A percentile compares a stretch with the other conserved stretches of the same genome.
phyloP scores from a whole-genome alignment of 805 yeast species.

The Candida bentonensis region DNA sequence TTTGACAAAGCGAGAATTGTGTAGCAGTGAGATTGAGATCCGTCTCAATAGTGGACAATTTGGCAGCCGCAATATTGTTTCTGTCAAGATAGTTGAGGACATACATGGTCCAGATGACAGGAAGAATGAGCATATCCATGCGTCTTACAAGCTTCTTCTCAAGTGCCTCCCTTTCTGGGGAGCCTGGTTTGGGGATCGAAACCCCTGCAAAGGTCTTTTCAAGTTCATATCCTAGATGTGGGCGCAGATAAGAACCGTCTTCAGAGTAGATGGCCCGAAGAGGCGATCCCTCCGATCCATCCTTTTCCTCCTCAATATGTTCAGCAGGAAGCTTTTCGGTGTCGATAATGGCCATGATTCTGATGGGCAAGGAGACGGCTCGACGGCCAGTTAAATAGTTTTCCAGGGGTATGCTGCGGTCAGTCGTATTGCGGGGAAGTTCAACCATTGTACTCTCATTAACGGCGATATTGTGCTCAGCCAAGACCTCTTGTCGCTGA shows the following conservation, averaged over 20 bases:
- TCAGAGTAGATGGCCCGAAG: background rate
- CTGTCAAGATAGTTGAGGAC: slow-evolving; percentile 32
- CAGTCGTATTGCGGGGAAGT: too few species aligned
- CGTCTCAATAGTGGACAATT: slow-evolving; percentile 28
- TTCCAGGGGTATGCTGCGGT: too few species aligned
- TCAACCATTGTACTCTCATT: too few species aligned
- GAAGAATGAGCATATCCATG: slow-evolving; percentile 31
- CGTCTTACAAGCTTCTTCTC: slow-evolving; percentile 22
- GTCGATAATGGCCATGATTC: background rate
- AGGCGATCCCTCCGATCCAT: background rate
- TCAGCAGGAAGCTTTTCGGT: background rate
- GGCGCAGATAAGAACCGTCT: background rate
- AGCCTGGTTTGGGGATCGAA: slow-evolving; percentile 7
- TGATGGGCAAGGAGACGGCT: too few species aligned
- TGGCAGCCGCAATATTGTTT: slow-evolving; percentile 34
- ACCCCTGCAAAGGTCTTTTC: slow-evolving; percentile 7
- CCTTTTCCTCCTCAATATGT: background rate
- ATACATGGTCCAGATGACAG: slow-evolving; percentile 30
- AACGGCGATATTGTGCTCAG: too few species aligned
- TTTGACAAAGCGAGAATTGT: slow-evolving; percentile 30
- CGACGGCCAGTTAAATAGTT: too few species aligned
- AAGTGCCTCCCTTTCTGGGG: slow-evolving; percentile 22
- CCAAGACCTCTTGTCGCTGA: too few species aligned
- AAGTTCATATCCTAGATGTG: background rate
- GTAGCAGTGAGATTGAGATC: slow-evolving; percentile 27